These are phyloP conservation scores for Tuber calosporum DNA, from an alignment of 495 filamentous ascomycete genomes.

Conservation along the genomic window DNA sequence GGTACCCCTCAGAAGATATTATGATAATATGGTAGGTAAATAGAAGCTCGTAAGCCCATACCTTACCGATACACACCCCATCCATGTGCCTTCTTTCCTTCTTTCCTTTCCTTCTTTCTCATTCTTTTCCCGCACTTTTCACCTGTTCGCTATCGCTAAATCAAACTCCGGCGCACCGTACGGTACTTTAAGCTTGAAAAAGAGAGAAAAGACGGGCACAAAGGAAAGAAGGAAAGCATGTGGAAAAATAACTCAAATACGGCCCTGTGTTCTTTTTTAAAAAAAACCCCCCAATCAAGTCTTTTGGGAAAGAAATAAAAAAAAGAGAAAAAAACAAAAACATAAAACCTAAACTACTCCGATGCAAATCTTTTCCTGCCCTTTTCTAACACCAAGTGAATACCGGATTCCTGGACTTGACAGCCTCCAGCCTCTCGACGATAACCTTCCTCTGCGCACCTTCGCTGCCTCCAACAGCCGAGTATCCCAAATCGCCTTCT, in stretches of 20 bases:
- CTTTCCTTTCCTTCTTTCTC: not conserved
- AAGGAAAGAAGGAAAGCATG: slow-evolving; percentile 1
- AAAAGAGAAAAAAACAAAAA: slow-evolving; percentile 3
- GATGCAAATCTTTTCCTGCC: not conserved
- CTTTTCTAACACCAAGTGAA: slow-evolving; percentile 85
- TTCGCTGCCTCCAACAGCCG: slow-evolving; percentile 88
- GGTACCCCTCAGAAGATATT: not conserved
- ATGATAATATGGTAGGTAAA: not conserved
- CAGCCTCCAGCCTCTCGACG: slow-evolving; percentile 88
- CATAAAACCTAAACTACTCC: slow-evolving; percentile 9
- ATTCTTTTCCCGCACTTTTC: not conserved
- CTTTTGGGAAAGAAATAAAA: not conserved
- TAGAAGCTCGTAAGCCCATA: not conserved
- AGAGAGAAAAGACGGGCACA: slow-evolving; percentile 5
- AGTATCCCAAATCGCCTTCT: slow-evolving; percentile 89
- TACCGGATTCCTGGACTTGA: slow-evolving; percentile 89
- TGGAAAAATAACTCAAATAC: slow-evolving; percentile 1
- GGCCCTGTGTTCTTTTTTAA: not conserved
- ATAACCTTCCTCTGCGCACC: slow-evolving; percentile 85
- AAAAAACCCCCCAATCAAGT: not conserved
- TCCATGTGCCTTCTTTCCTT: not conserved
- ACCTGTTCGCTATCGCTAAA: not conserved
- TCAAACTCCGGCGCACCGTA: slow-evolving; percentile 12
- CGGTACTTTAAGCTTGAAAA: not conserved
- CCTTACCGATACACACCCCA: not conserved